These are phyloP conservation scores for Chalaropsis thielavioides DNA, from an alignment of 2,329 filamentous ascomycete genomes.

Conservation along the genomic window DNA sequence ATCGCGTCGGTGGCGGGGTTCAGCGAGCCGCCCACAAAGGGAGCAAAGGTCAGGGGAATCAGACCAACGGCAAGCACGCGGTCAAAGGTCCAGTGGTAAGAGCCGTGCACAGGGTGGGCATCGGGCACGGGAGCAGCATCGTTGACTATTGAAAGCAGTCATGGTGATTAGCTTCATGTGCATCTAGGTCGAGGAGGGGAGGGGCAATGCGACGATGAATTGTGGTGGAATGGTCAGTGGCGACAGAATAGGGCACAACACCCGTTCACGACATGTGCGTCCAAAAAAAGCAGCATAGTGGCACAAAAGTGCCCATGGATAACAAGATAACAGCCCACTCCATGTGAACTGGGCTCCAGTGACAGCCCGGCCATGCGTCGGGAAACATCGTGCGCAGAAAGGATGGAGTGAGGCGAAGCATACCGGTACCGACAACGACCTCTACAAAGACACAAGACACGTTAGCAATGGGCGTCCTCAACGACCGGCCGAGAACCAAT, in stretches of 20 bases:
- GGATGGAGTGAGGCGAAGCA: constrained; percentile 18
- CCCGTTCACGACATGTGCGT: background rate
- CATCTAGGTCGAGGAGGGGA: background rate
- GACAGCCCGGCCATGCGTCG: background rate
- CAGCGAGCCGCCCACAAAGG: constrained; percentile 81
- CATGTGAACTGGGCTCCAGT: background rate
- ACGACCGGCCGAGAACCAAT: background rate
- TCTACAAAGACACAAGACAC: constrained; percentile 34
- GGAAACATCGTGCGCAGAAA: background rate
- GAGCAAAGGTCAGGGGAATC: constrained; percentile 73
- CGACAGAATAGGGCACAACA: background rate
- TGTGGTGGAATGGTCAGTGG: constrained; percentile 4
- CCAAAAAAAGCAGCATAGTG: background rate
- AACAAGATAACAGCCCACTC: background rate
- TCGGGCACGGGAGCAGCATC: constrained; percentile 65
- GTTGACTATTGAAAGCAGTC: constrained; percentile 46
- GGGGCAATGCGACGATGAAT: background rate
- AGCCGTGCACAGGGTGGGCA: constrained; percentile 66
- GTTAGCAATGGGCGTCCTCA: constrained; percentile 30
- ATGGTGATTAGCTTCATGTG: constrained; percentile 9
- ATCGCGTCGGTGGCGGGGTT: constrained; percentile 81
- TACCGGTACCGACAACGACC: constrained; percentile 62
- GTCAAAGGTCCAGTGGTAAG: constrained; percentile 98
- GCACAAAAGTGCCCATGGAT: background rate
- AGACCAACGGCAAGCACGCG: constrained; percentile 67